These are phyloP conservation scores for Ascochyta rabiei DNA, from an alignment of 2,329 filamentous ascomycete genomes.

Conservation along the genomic window DNA sequence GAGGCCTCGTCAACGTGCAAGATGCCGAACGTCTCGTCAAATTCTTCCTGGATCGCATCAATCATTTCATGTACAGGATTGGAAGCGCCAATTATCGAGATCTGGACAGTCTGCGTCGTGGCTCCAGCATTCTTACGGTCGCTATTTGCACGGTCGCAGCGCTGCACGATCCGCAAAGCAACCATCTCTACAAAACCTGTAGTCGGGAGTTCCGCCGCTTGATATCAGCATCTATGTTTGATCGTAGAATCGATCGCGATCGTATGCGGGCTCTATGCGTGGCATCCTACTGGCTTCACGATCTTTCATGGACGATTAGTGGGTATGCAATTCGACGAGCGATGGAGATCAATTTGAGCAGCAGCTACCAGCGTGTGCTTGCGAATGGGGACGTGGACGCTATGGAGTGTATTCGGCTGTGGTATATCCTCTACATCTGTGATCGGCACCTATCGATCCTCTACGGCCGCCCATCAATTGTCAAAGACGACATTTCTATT, in stretches of 20 bases:
- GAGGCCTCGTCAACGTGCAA: constrained; percentile 53
- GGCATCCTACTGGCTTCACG: constrained; percentile 67
- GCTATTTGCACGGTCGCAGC: constrained; percentile 64
- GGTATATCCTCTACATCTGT: constrained; percentile 66
- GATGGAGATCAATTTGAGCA: constrained; percentile 55
- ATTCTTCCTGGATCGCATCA: constrained; percentile 52
- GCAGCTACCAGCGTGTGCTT: constrained; percentile 51
- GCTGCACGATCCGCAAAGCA: constrained; percentile 62
- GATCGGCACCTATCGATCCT: constrained; percentile 70
- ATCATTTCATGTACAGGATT: constrained; percentile 57
- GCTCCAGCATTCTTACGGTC: constrained; percentile 61
- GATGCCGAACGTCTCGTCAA: constrained; percentile 52
- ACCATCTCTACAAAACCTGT: constrained; percentile 59
- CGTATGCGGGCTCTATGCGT: constrained; percentile 65
- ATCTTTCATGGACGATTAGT: constrained; percentile 67
- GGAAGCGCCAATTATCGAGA: constrained; percentile 53
- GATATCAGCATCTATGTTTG: constrained; percentile 63
- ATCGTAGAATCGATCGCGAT: constrained; percentile 63
- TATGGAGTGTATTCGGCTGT: constrained; percentile 62
- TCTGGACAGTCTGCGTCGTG: constrained; percentile 56
- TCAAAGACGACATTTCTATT: constrained; percentile 64
- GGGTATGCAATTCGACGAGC: constrained; percentile 60
- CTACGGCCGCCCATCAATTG: constrained; percentile 64
- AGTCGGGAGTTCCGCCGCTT: constrained; percentile 64
- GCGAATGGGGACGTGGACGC: constrained; percentile 51